Percentiles rank a stretch among this genome's conserved stretches.
These are phyloP conservation scores for Symbiodinium pilosum DNA, from an alignment of 73 alveolate species.

Conservation along the genomic window DNA sequence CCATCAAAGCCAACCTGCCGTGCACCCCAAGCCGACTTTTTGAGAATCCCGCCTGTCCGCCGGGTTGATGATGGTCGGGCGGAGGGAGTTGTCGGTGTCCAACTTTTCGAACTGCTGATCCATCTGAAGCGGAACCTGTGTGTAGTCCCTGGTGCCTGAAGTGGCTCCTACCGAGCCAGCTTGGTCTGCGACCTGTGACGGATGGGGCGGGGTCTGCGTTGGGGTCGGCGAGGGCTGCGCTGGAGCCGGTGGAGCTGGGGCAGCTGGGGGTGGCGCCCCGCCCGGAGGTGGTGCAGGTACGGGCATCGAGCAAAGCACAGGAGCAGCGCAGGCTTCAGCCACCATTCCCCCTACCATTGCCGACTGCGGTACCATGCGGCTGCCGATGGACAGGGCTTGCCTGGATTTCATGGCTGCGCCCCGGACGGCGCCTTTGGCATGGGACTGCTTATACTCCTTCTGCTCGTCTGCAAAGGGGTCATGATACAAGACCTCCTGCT, in stretches of 20 bases:
- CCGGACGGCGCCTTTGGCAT: too few relatives aligned
- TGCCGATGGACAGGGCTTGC: too few relatives aligned
- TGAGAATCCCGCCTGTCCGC: slow-evolving; percentile 7
- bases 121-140: slow-evolving; percentile 13
- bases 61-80: slow-evolving; percentile 20
- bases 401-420: not conserved
- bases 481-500: not conserved
- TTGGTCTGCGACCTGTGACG: not conserved
- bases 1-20: too few relatives aligned
- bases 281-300: not conserved
- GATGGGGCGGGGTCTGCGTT: not conserved
- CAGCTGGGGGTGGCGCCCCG: not conserved
- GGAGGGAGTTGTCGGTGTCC: slow-evolving; percentile 29
- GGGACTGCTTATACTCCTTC: too few relatives aligned
- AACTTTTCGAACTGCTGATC: slow-evolving; percentile 18
- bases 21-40: too few relatives aligned
- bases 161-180: not conserved
- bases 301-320: not conserved
- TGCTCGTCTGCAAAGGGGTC: not conserved
- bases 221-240: not conserved
- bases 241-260: not conserved
- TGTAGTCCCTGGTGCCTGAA: slow-evolving; percentile 18
- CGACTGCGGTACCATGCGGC: too few relatives aligned
- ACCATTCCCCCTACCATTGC: too few relatives aligned
- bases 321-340: not conserved